These are phyloP conservation scores for Cryptococcus wingfieldii DNA, from an alignment of 1,284 basidiomycete species.

Conservation along the genomic window DNA sequence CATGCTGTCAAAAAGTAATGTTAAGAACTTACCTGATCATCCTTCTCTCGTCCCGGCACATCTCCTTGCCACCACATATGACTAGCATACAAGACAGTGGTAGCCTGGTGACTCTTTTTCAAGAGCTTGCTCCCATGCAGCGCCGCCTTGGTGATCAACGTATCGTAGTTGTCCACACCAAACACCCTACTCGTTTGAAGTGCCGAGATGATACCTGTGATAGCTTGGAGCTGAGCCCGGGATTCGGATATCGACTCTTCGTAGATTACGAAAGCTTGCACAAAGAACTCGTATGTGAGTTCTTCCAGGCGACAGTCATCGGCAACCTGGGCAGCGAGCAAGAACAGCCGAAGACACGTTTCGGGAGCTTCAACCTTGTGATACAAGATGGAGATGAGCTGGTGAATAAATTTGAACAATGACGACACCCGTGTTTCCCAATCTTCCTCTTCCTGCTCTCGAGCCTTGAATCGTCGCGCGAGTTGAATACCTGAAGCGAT, in stretches of 20 bases:
- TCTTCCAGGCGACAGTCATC: slow-evolving; percentile 92
- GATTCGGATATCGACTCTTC: slow-evolving; percentile 92
- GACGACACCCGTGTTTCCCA: slow-evolving; percentile 75
- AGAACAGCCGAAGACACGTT: slow-evolving; percentile 82
- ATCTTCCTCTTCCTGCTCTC: slow-evolving; percentile 62
- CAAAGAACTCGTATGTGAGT: slow-evolving; percentile 89
- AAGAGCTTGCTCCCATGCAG: slow-evolving; percentile 86
- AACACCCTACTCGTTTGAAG: slow-evolving; percentile 80
- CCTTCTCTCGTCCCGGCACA: slow-evolving; percentile 51
- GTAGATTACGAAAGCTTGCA: slow-evolving; percentile 91
- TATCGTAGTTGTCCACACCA: slow-evolving; percentile 87
- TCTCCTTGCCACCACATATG: slow-evolving; percentile 94
- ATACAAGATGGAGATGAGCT: slow-evolving; percentile 82
- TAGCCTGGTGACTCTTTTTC: slow-evolving; percentile 95
- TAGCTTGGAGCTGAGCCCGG: slow-evolving; percentile 85
- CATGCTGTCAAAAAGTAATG: not conserved
- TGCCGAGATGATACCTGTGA: slow-evolving; percentile 84
- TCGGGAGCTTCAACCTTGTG: slow-evolving; percentile 85
- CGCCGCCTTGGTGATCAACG: slow-evolving; percentile 90
- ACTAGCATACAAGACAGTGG: slow-evolving; percentile 86
- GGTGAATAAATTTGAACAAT: slow-evolving; percentile 87
- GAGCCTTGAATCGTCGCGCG: slow-evolving; percentile 77
- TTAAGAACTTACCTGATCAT: slow-evolving; percentile 45
- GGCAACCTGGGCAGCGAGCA: slow-evolving; percentile 86
- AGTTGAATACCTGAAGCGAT: slow-evolving; percentile 87